A percentile compares a stretch with the other conserved stretches of the same genome.
Conservation (phyloP, 345 rosid species). For the Hypericum perforatum region DNA sequence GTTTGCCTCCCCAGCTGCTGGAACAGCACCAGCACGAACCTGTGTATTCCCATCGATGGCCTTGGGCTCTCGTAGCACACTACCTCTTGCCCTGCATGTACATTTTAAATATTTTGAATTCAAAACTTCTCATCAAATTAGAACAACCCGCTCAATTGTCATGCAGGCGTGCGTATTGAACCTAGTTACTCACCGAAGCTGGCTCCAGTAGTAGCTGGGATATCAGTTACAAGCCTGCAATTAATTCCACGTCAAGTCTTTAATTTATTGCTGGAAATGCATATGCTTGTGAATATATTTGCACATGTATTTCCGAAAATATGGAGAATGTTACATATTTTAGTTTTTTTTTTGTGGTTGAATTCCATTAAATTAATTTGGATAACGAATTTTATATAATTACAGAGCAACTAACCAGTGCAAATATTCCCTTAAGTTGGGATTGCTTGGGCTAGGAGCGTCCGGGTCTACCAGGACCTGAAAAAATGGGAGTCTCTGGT, state of each 20-base stretch:
- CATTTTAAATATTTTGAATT: no score
- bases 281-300: no score
- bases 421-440: conserved; percentile 46
- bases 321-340: not conserved
- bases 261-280: no score
- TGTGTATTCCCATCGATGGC: conserved; percentile 66
- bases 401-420: conserved; percentile 30
- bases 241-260: not conserved
- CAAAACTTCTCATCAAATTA: no score
- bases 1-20: conserved; percentile 78
- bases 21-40: conserved; percentile 54
- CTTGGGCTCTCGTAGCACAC: conserved; percentile 71
- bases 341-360: no score
- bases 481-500: no score
- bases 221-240: conserved; percentile 67
- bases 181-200: conserved; percentile 18
- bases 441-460: conserved; percentile 70
- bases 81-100: conserved; percentile 38
- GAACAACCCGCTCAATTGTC: no score
- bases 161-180: no score
- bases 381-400: not conserved
- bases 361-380: not conserved
- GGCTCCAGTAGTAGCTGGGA: conserved; percentile 58
- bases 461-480: conserved; percentile 56
- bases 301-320: no score